Evolutionary conservation across 768 basidiomycete genomes (phyloP).

Genomic region (Rhizopogon vulgaris): DNA sequence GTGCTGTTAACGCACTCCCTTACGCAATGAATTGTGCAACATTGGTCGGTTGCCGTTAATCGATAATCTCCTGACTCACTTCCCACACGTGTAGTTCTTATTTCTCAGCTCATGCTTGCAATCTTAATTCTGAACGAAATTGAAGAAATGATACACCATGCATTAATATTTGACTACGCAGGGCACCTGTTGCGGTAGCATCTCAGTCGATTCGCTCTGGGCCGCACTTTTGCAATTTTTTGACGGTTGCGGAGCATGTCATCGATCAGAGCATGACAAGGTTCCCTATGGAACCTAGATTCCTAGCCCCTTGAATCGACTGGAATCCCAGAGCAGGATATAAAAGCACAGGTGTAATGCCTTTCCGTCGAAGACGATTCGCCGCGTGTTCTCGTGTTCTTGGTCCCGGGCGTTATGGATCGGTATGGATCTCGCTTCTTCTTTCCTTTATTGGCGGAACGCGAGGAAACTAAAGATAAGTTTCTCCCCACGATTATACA

Average conservation of each 20-base stretch:
- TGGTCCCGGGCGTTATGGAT: background rate
- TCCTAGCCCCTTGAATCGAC: background rate
- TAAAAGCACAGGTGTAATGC: slow-evolving; percentile 1
- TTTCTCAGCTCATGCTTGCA: background rate
- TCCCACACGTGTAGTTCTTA: too few species aligned
- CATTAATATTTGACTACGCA: background rate
- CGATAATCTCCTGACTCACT: background rate
- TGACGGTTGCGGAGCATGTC: background rate
- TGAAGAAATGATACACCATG: background rate
- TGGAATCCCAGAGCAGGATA: background rate
- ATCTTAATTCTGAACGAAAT: background rate
- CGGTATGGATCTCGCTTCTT: background rate
- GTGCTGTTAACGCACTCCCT: too few species aligned
- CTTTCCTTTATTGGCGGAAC: background rate
- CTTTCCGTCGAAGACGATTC: slow-evolving; percentile 1
- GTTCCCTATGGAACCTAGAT: background rate
- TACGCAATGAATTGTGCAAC: background rate
- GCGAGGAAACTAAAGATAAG: slow-evolving; percentile 1
- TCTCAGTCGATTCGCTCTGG: background rate
- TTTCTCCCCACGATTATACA: slow-evolving; percentile 1
- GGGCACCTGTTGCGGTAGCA: background rate
- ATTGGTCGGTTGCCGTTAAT: background rate
- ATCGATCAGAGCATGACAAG: background rate
- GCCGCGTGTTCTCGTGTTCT: background rate
- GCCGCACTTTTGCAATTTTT: background rate